A percentile compares a stretch with the other conserved stretches of the same genome.
These are phyloP conservation scores for Tetracladium setigerum DNA, from an alignment of 495 filamentous ascomycete species.

Conservation along the genomic window DNA sequence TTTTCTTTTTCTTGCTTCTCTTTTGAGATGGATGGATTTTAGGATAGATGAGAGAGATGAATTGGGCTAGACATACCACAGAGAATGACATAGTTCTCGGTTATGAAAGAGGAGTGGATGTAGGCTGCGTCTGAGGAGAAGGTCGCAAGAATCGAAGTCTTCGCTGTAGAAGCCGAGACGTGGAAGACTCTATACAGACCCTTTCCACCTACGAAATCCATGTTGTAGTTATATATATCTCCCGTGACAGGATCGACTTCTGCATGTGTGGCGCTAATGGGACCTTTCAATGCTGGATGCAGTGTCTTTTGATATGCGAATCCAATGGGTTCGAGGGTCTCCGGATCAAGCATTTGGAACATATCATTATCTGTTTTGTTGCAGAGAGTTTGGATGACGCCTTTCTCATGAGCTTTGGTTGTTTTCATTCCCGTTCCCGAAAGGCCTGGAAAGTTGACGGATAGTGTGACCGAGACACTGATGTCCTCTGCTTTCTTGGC, in stretches of 20 bases:
- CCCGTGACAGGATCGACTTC: conserved; percentile 63
- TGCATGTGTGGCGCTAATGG: conserved; percentile 56
- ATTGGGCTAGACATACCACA: conserved; percentile 25
- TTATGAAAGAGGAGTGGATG: conserved; percentile 67
- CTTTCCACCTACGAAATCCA: conserved; percentile 32
- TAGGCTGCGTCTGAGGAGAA: conserved; percentile 52
- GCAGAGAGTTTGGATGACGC: not conserved
- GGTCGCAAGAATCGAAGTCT: conserved; percentile 63
- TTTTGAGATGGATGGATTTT: too few species aligned
- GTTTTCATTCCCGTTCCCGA: conserved; percentile 1
- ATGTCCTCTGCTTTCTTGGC: conserved; percentile 19
- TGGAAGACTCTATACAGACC: conserved; percentile 60
- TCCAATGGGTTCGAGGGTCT: conserved; percentile 63
- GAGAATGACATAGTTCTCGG: conserved; percentile 55
- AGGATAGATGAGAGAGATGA: too few species aligned
- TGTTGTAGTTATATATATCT: conserved; percentile 74
- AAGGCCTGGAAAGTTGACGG: conserved; percentile 48
- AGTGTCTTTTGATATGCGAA: conserved; percentile 47
- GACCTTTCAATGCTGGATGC: conserved; percentile 60
- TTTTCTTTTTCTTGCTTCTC: too few species aligned
- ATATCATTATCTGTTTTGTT: conserved; percentile 47
- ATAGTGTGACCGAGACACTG: conserved; percentile 57
- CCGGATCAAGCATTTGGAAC: conserved; percentile 55
- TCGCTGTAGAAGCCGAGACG: conserved; percentile 48
- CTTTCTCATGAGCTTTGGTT: not conserved